Evolutionary conservation across 352 stramenopile genomes (phyloP).

Genomic region (Phytophthora meadii): DNA sequence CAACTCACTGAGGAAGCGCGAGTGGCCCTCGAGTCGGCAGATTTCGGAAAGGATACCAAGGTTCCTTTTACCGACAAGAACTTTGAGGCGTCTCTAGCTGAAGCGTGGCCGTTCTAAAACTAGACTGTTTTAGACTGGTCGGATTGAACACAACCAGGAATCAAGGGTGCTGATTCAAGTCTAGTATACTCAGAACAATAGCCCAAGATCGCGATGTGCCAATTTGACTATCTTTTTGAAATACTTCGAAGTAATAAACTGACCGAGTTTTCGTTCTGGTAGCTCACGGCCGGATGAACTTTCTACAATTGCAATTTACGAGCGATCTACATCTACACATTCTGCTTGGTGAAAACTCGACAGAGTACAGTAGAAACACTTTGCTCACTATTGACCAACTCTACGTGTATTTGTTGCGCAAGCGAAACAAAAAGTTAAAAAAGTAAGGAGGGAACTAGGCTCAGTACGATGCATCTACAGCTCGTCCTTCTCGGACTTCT

Average conservation of each 20-base stretch:
- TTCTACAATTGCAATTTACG: no score
- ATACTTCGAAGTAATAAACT: no score
- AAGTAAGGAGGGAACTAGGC: slow-evolving; percentile 20
- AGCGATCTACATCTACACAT: no score
- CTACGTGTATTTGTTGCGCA: slow-evolving; percentile 39
- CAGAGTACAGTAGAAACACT: neutral
- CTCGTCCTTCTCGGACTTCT: slow-evolving; percentile 55
- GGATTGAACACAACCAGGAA: no score
- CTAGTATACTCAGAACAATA: no score
- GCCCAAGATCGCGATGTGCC: no score
- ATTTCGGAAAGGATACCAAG: neutral
- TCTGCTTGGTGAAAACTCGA: no score
- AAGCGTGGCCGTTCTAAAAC: neutral
- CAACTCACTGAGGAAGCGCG: neutral
- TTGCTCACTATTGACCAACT: slow-evolving; percentile 30
- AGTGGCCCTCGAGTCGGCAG: neutral
- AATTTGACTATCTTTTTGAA: no score
- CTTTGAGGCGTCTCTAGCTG: neutral
- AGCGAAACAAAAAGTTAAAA: slow-evolving; percentile 42
- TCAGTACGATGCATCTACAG: slow-evolving; percentile 37
- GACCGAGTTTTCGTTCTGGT: no score
- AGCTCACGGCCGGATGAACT: no score
- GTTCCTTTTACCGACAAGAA: neutral
- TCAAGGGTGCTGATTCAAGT: no score
- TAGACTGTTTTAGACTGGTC: no score